Base-by-base conservation (phyloP, 345 rosid species). In the Odontarrhena argentea region DNA sequence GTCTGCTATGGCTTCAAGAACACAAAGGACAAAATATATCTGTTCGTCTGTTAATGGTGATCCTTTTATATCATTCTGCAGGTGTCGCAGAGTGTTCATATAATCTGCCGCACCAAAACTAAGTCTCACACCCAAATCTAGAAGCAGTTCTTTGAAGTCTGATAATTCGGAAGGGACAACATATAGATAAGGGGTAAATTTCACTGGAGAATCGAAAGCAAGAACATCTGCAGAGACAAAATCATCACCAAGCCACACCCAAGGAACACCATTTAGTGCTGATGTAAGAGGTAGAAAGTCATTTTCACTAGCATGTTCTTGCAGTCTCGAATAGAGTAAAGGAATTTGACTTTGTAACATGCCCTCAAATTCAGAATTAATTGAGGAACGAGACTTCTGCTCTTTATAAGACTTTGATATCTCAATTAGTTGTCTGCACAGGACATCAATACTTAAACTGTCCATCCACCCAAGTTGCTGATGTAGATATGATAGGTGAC, bases 141-240 rank as follows among this genome's bases (percentile, higher is more conserved):
- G 69, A 55, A 92, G 95, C 77, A 92, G 69, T 49, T 83, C 88
- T 68, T 85, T 84, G 67, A 86, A 92, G 52, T 86, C 92, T 55
- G 85, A 81, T 76, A 92, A 77, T 65, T 92, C 98, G 46, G 98
- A 92, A 67, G 98, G 98, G 68, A 92, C 98, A 81, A 85, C 98
- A 81, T 89, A 89, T 65, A 92, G 79, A 73, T 87, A 92, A 54
- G 98, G 98, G 70, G 88, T 71, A 79, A 85, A 92, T 77, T 92
- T 89, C 74, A 87, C 98, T 12, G 98, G 96, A 34, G 98, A 92
- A 82, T 89, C 96, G 83, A 92, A 92, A 65, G 98, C 95, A 72
- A 92, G 98, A 66, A 84, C 86, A 75, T 78, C 77, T 56, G 93
- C 74, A 51, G 86, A 74, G 68, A 92, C 84, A 77, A 92, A 92